These are phyloP conservation scores for Blepharisma japonicum DNA, from an alignment of 73 alveolate species.

Conservation along the genomic window DNA sequence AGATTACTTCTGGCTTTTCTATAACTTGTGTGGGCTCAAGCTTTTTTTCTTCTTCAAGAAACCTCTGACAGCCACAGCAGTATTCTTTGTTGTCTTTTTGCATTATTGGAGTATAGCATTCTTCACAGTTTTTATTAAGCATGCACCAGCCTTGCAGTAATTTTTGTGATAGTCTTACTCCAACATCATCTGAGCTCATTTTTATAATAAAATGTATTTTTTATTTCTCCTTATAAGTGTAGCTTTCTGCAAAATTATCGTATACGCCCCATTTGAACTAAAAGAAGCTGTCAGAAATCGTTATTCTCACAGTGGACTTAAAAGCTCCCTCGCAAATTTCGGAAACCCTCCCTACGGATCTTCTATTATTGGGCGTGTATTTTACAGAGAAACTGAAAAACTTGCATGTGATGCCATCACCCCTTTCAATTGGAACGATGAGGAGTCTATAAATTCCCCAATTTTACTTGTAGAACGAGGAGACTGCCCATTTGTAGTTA, in stretches of 20 bases:
- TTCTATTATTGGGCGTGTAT: not conserved
- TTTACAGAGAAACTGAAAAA: not conserved
- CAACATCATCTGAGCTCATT: slow-evolving; percentile 9
- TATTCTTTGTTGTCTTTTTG: slow-evolving; percentile 8
- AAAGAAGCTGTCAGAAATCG: too few species aligned
- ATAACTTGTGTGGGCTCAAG: not conserved
- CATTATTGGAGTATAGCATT: slow-evolving; percentile 22
- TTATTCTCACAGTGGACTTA: not conserved
- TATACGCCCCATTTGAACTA: too few species aligned
- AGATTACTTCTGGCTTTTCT: not conserved
- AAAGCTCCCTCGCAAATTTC: slow-evolving; percentile 11
- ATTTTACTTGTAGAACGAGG: slow-evolving; percentile 58
- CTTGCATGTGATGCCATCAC: not conserved
- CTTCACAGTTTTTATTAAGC: slow-evolving; percentile 15
- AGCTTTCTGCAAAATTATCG: too few species aligned
- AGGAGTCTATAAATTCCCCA: not conserved
- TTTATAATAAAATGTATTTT: not conserved
- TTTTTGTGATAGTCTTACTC: not conserved
- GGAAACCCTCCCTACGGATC: slow-evolving; percentile 32
- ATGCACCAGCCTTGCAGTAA: slow-evolving; percentile 27
- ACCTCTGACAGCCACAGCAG: slow-evolving; percentile 28
- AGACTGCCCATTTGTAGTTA: slow-evolving; percentile 54
- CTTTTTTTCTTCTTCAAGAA: slow-evolving; percentile 19
- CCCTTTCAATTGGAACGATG: not conserved
- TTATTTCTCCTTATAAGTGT: too few species aligned